These are phyloP conservation scores for Penicillium polonicum DNA, from an alignment of 2,329 filamentous ascomycete genomes.

Conservation along the genomic window DNA sequence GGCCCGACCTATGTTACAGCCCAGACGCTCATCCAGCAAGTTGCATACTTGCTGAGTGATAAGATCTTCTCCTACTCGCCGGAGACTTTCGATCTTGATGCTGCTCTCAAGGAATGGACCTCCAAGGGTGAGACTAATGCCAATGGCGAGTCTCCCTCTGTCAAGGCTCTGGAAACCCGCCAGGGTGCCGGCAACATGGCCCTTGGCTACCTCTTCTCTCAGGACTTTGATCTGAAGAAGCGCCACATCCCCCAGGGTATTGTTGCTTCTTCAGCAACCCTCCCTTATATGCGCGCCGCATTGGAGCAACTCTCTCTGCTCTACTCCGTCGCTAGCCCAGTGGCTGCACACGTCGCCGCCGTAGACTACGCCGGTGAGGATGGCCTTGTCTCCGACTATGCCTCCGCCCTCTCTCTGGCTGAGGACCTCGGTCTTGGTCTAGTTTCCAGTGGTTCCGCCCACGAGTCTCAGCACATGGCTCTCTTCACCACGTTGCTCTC, in stretches of 20 bases:
- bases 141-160: conserved; percentile 73
- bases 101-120: conserved; percentile 77
- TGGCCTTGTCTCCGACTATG: conserved; percentile 84
- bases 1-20: conserved; percentile 92
- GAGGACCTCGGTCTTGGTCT: conserved; percentile 89
- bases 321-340: conserved; percentile 87
- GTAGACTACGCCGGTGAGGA: conserved; percentile 73
- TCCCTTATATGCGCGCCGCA: conserved; percentile 75
- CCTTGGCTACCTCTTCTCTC: conserved; percentile 95
- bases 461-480: conserved; percentile 94
- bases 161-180: conserved; percentile 81
- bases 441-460: conserved; percentile 78
- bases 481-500: conserved; percentile 82
- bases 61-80: conserved; percentile 97
- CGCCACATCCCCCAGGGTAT: conserved; percentile 89
- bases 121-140: conserved; percentile 70
- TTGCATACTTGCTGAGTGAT: conserved; percentile 91
- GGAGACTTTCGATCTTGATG: conserved; percentile 86
- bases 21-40: conserved; percentile 91
- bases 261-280: conserved; percentile 77
- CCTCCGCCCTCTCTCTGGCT: conserved; percentile 71
- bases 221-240: conserved; percentile 90
- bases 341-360: conserved; percentile 88
- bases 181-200: conserved; percentile 87
- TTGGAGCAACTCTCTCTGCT: conserved; percentile 90